These are phyloP conservation scores for Tillandsia fasciculata DNA, from an alignment of 176 grass and related monocot genomes.

Conservation along the genomic window DNA sequence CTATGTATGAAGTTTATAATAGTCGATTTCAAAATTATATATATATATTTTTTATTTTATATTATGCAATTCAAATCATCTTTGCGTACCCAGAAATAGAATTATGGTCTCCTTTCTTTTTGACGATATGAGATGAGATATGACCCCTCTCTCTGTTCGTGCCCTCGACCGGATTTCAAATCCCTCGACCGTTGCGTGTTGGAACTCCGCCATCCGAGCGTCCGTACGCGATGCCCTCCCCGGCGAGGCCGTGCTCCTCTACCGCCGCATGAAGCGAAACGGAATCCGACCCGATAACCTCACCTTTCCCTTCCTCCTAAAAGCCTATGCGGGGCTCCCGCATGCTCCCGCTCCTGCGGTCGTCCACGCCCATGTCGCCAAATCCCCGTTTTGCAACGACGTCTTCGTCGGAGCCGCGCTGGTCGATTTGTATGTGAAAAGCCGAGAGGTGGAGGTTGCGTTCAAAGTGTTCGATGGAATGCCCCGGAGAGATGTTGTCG, in stretches of 20 bases:
- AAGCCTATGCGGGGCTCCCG: slow-evolving; percentile 1
- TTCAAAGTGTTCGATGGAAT: neutral
- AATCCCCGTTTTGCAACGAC: neutral
- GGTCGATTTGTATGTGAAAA: slow-evolving; percentile 3
- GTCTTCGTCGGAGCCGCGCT: neutral
- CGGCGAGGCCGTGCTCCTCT: slow-evolving; percentile 1
- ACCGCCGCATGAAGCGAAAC: neutral
- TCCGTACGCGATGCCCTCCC: neutral
- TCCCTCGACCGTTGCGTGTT: neutral
- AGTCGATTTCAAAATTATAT: too few relatives aligned
- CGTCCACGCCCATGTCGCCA: slow-evolving; percentile 3
- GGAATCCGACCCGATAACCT: neutral
- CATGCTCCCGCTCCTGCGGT: neutral
- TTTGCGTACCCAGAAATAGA: too few relatives aligned
- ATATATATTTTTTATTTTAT: too few relatives aligned
- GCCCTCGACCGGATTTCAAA: neutral
- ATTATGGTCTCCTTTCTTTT: too few relatives aligned
- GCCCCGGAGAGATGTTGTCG: neutral
- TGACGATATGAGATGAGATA: neutral
- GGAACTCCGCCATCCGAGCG: slow-evolving; percentile 8
- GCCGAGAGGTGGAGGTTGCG: neutral
- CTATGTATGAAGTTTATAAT: too few relatives aligned
- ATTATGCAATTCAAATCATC: too few relatives aligned
- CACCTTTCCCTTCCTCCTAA: slow-evolving; percentile 17
- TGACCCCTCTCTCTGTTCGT: neutral